Conservation (phyloP, 305 asterid species). For the Striga hermonthica region DNA sequence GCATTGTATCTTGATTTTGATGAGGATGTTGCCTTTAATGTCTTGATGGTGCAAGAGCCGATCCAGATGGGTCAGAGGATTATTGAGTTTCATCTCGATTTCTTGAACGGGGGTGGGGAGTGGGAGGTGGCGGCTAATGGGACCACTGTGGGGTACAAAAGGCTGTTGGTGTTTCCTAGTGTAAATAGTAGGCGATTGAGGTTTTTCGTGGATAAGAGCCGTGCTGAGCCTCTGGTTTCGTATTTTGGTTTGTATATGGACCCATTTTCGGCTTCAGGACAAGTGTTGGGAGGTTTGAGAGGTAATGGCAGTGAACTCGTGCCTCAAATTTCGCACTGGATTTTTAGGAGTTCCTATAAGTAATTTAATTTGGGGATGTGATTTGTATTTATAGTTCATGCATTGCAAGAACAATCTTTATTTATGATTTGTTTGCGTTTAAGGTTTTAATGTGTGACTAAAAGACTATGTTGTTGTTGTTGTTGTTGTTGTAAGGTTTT, state of each 20-base stretch:
- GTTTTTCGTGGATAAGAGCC: constrained; percentile 51
- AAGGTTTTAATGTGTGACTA: constrained; percentile 2
- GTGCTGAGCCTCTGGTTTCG: constrained; percentile 64
- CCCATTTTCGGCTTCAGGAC: constrained; percentile 42
- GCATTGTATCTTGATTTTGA: constrained; percentile 42
- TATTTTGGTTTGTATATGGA: constrained; percentile 64
- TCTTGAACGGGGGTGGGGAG: constrained; percentile 39
- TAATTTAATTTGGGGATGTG: constrained; percentile 12
- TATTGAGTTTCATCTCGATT: constrained; percentile 57
- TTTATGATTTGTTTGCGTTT: background rate
- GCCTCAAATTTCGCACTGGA: constrained; percentile 28
- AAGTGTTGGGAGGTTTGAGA: constrained; percentile 24
- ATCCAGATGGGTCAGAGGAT: constrained; percentile 93
- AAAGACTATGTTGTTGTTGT: no score
- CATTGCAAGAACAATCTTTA: background rate
- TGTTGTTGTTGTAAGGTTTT: no score
- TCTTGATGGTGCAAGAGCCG: constrained; percentile 85
- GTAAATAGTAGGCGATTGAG: constrained; percentile 49
- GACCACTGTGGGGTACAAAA: constrained; percentile 78
- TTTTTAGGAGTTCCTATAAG: constrained; percentile 9
- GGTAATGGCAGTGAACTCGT: constrained; percentile 38
- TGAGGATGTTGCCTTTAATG: constrained; percentile 51
- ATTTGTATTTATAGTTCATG: constrained; percentile 5
- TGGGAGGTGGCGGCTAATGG: constrained; percentile 61
- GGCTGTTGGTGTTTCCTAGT: constrained; percentile 54